phyloP scores from a whole-genome alignment of 179 eudicot species.

The Silene vulgaris region DNA sequence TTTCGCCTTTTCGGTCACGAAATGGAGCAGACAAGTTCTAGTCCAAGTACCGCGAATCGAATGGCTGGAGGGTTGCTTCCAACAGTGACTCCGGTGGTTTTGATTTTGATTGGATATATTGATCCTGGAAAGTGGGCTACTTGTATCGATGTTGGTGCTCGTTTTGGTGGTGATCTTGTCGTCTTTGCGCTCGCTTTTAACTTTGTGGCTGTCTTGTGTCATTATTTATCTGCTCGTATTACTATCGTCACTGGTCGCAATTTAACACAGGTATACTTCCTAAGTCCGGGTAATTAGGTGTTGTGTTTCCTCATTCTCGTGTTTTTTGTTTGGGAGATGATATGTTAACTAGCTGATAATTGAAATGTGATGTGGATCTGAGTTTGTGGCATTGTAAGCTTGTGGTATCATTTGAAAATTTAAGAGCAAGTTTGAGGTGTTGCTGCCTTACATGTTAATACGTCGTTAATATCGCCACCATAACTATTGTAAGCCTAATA shows the following conservation, averaged over 20 bases:
- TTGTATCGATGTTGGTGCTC: conserved; percentile 78
- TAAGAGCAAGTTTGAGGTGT: no score
- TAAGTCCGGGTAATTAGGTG: background rate
- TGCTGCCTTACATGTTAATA: no score
- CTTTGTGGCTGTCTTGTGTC: conserved; percentile 62
- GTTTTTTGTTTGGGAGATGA: background rate
- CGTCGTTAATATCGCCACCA: no score
- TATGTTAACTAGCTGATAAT: background rate
- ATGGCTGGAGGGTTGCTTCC: conserved; percentile 35
- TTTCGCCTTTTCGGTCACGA: background rate
- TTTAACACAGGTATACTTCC: conserved; percentile 67
- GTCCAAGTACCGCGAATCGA: conserved; percentile 13
- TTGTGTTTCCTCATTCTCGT: background rate
- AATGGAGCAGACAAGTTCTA: conserved; percentile 1
- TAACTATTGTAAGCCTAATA: no score
- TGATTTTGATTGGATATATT: conserved; percentile 62
- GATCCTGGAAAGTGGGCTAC: conserved; percentile 98
- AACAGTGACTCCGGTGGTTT: conserved; percentile 50
- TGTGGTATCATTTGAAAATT: background rate
- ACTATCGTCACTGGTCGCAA: conserved; percentile 61
- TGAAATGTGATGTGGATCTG: background rate
- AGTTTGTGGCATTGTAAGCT: background rate
- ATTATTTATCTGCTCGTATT: conserved; percentile 67
- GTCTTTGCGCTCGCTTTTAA: conserved; percentile 48
- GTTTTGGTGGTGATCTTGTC: conserved; percentile 61